phyloP scores from a whole-genome alignment of 495 filamentous ascomycete species.

The Poronia punctata region DNA sequence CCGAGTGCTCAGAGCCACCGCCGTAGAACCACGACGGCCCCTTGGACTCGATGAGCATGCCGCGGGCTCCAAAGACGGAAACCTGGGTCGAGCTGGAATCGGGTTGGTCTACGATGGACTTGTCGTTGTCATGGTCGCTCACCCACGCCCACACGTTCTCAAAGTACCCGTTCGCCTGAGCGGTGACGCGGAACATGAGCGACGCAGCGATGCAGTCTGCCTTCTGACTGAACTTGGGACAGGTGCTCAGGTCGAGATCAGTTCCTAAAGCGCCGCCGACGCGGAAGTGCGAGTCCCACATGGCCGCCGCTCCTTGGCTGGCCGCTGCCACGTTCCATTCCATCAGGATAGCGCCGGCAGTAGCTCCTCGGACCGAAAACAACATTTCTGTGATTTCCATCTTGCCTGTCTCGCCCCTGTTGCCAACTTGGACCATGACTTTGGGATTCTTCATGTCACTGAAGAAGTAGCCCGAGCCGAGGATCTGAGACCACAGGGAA shows the following conservation, averaged over 20 bases:
- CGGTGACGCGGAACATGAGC: conserved; percentile 44
- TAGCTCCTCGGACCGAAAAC: conserved; percentile 18
- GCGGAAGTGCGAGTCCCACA: conserved; percentile 27
- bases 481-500: conserved; percentile 23
- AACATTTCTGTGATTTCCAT: conserved; percentile 46
- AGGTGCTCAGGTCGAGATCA: conserved; percentile 52
- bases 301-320: conserved; percentile 12
- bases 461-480: conserved; percentile 33
- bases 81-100: conserved; percentile 52
- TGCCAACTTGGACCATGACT: conserved; percentile 45
- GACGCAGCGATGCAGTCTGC: conserved; percentile 44
- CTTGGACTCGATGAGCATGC: conserved; percentile 61
- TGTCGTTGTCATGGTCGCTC: conserved; percentile 49
- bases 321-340: conserved; percentile 25
- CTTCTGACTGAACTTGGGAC: conserved; percentile 37
- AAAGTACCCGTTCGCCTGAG: conserved; percentile 44
- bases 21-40: conserved; percentile 62
- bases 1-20: conserved; percentile 73
- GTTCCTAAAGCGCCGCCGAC: conserved; percentile 56
- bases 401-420: conserved; percentile 38
- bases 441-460: conserved; percentile 34
- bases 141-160: conserved; percentile 59
- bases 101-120: conserved; percentile 40
- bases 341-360: conserved; percentile 27
- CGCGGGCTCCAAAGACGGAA: conserved; percentile 80